Conservation (phyloP, 208 protist genomes). For the Trypanosoma mega region DNA sequence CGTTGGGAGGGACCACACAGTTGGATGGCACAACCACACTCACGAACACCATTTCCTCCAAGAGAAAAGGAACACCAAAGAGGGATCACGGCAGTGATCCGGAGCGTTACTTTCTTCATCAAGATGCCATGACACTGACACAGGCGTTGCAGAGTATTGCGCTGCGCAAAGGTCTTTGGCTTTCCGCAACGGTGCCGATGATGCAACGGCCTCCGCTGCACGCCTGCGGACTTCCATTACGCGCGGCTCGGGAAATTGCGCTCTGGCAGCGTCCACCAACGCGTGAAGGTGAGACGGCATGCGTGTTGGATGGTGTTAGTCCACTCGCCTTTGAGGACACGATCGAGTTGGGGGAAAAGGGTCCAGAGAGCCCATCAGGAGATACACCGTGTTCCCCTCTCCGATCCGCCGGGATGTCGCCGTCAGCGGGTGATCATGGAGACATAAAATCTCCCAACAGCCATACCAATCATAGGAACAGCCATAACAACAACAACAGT, state of each 20-base stretch:
- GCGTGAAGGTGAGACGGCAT: background rate
- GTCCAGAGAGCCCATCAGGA: too few relatives aligned
- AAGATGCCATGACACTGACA: conserved; percentile 11
- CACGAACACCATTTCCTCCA: background rate
- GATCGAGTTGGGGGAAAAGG: too few relatives aligned
- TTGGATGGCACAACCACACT: background rate
- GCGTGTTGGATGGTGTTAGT: too few relatives aligned
- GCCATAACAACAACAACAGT: too few relatives aligned
- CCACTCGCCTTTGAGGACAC: too few relatives aligned
- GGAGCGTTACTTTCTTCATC: conserved; percentile 21
- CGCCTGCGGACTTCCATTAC: conserved; percentile 28
- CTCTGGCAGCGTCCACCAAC: conserved; percentile 14
- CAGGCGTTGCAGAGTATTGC: conserved; percentile 27
- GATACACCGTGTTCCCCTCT: too few relatives aligned
- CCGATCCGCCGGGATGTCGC: too few relatives aligned
- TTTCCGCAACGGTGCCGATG: conserved; percentile 24
- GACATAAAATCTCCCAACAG: too few relatives aligned
- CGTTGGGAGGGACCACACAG: too few relatives aligned
- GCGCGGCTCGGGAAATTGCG: conserved; percentile 22
- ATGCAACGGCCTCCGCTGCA: conserved; percentile 25
- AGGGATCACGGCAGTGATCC: background rate
- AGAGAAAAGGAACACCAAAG: background rate
- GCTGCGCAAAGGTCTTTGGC: conserved; percentile 21
- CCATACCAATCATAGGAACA: too few relatives aligned
- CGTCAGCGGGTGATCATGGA: too few relatives aligned